Evolutionary conservation across 2,329 filamentous ascomycete genomes (phyloP).

Genomic region (Colletotrichum kahawae): DNA sequence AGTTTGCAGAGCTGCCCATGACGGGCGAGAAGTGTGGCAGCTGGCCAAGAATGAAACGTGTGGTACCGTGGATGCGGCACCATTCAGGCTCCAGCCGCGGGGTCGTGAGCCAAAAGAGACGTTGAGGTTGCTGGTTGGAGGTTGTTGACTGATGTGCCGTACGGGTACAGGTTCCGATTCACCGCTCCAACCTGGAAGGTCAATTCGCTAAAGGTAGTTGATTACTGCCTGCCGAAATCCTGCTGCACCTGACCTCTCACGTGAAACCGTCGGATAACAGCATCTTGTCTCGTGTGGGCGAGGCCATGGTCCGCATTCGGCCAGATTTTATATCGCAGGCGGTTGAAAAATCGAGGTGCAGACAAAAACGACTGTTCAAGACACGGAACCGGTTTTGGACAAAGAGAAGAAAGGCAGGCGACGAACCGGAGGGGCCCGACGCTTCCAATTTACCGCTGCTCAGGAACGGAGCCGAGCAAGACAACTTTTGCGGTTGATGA

Average conservation of each 20-base stretch:
- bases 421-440: neutral
- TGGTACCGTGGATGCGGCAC: slow-evolving; percentile 1
- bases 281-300: neutral
- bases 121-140: neutral
- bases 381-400: neutral
- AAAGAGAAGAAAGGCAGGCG: neutral
- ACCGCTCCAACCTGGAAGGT: neutral
- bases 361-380: neutral
- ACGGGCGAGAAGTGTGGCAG: neutral
- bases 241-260: slow-evolving; percentile 17
- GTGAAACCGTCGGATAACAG: neutral
- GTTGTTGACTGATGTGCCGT: neutral
- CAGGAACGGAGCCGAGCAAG: neutral
- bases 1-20: slow-evolving; percentile 6
- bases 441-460: neutral
- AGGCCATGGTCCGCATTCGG: neutral
- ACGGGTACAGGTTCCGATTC: slow-evolving; percentile 1
- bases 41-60: neutral
- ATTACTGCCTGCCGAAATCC: neutral
- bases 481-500: neutral
- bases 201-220: neutral
- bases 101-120: neutral
- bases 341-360: neutral
- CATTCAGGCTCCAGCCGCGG: neutral
- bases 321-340: too few relatives aligned